These are phyloP conservation scores for Nothomitra cinnamomea DNA, from an alignment of 2,329 filamentous ascomycete genomes.

Conservation along the genomic window DNA sequence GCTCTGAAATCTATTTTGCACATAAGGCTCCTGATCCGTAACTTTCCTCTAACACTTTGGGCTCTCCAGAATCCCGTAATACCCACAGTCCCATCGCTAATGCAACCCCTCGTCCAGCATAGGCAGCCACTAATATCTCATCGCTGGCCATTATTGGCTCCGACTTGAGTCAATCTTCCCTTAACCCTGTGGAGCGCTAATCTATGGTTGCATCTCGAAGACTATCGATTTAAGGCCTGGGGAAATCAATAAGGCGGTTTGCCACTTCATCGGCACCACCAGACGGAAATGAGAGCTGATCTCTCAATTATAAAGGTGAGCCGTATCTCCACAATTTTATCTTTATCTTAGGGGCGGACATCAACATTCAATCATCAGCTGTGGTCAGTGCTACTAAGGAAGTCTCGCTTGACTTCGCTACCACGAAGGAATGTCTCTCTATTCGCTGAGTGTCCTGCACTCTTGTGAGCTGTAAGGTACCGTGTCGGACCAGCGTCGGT, in stretches of 20 bases:
- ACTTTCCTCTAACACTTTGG: not conserved
- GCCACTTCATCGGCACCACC: not conserved
- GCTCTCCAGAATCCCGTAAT: too few species aligned
- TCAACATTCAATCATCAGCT: not conserved
- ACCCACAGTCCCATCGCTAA: constrained; percentile 1
- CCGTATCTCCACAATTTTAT: not conserved
- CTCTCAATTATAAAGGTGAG: not conserved
- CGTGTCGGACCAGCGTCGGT: not conserved
- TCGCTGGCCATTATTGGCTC: not conserved
- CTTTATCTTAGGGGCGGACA: not conserved
- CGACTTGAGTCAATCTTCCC: not conserved
- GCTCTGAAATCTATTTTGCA: not conserved
- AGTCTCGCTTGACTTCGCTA: constrained; percentile 1
- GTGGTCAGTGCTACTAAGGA: not conserved
- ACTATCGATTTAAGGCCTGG: not conserved
- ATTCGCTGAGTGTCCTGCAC: not conserved
- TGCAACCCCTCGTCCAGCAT: not conserved
- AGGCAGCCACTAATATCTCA: constrained; percentile 3
- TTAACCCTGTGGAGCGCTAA: not conserved
- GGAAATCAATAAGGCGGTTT: not conserved
- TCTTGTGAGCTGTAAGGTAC: not conserved
- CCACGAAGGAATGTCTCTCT: not conserved
- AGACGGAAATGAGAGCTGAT: not conserved
- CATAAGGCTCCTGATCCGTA: not conserved
- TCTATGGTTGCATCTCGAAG: not conserved